Evolutionary conservation across 768 basidiomycete species (phyloP).

Genomic region (Hirschioporus abietinus): DNA sequence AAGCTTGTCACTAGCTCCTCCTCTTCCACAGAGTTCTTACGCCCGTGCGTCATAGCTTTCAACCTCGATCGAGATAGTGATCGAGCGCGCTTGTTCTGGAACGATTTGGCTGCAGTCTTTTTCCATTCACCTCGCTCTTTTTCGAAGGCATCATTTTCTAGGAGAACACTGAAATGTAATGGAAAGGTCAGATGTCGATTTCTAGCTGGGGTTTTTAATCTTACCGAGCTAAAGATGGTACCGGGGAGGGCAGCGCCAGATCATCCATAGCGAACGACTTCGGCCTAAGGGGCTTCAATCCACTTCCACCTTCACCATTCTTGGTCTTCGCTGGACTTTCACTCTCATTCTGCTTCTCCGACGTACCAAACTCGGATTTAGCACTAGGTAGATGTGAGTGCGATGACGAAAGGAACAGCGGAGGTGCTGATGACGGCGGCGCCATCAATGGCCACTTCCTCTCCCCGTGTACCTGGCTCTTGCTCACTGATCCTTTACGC

Average conservation of each 20-base stretch:
- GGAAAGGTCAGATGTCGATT: background rate
- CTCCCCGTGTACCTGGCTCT: background rate
- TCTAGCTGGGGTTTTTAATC: slow-evolving; percentile 9
- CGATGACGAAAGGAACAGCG: background rate
- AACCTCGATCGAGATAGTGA: slow-evolving; percentile 58
- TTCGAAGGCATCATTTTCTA: slow-evolving; percentile 56
- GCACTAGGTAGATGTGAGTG: background rate
- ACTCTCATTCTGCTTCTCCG: background rate
- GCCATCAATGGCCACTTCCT: slow-evolving; percentile 1
- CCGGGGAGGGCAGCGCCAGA: slow-evolving; percentile 51
- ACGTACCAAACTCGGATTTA: background rate
- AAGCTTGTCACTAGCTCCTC: slow-evolving; percentile 28
- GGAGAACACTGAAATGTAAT: slow-evolving; percentile 47
- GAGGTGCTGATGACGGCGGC: background rate
- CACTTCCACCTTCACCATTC: slow-evolving; percentile 5
- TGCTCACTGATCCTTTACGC: background rate
- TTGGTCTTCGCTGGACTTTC: background rate
- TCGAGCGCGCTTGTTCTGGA: slow-evolving; percentile 60
- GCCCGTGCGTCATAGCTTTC: slow-evolving; percentile 44
- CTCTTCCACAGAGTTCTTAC: slow-evolving; percentile 21
- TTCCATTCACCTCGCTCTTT: slow-evolving; percentile 65
- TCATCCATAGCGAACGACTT: slow-evolving; percentile 60
- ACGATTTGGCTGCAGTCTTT: slow-evolving; percentile 51
- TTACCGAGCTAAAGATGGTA: slow-evolving; percentile 51
- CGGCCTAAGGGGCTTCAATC: slow-evolving; percentile 33